Conservation (phyloP, 148 eudicot genomes). For the Amaranthus palmeri region DNA sequence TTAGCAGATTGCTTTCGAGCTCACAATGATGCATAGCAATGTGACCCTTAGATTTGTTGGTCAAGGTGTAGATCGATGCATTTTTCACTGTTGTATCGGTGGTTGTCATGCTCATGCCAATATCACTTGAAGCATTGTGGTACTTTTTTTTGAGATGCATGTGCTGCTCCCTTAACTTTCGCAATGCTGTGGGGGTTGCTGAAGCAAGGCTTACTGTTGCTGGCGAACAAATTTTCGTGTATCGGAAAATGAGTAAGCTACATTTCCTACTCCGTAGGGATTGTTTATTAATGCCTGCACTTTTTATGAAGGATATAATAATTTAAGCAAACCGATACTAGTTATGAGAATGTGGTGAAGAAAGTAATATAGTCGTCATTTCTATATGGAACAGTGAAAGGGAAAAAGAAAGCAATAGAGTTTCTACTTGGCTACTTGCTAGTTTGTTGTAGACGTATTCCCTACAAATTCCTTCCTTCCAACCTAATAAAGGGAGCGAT, state of each 20-base stretch:
- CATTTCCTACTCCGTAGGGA: not conserved
- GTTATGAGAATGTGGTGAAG: not conserved
- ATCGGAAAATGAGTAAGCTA: slow-evolving; percentile 12
- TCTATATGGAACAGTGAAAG: slow-evolving; percentile 6
- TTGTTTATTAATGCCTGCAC: no score
- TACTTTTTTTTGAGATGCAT: slow-evolving; percentile 5
- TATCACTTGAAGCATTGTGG: slow-evolving; percentile 1
- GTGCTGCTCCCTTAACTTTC: slow-evolving; percentile 7
- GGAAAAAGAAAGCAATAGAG: not conserved
- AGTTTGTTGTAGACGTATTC: slow-evolving; percentile 15
- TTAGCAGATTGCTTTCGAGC: slow-evolving; percentile 31
- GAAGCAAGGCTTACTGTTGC: not conserved
- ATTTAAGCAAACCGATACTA: not conserved
- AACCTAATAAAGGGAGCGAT: slow-evolving; percentile 25
- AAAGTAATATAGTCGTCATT: not conserved
- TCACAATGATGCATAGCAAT: slow-evolving; percentile 9
- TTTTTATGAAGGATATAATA: not conserved
- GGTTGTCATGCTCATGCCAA: slow-evolving; percentile 8
- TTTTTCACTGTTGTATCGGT: not conserved
- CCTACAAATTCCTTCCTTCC: slow-evolving; percentile 15
- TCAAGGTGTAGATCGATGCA: not conserved
- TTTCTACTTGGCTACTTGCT: not conserved
- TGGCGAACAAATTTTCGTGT: not conserved
- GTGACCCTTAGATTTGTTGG: not conserved
- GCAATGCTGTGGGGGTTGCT: slow-evolving; percentile 9